phyloP scores from a whole-genome alignment of 352 stramenopile genomes.

The Pythium inflatum region DNA sequence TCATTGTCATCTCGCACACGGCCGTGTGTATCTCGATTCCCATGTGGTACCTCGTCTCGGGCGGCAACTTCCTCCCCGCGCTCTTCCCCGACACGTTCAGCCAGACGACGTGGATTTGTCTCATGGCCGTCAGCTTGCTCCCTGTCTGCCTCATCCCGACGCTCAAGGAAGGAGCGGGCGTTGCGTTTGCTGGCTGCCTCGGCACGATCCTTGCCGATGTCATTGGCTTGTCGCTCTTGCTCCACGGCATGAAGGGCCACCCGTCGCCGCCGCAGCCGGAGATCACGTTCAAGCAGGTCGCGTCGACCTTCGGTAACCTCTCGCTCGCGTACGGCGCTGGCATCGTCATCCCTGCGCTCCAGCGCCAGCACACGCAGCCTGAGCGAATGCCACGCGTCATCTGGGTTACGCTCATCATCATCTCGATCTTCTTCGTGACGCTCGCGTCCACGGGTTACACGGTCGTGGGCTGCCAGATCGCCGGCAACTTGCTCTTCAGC shows the following conservation, averaged over 20 bases:
- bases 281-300: conserved; percentile 37
- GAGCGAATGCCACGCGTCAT: conserved; percentile 45
- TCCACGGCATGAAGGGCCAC: conserved; percentile 35
- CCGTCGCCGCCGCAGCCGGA: conserved; percentile 22
- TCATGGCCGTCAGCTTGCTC: conserved; percentile 38
- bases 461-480: conserved; percentile 41
- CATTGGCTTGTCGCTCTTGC: conserved; percentile 33
- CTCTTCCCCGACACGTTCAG: conserved; percentile 50
- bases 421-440: conserved; percentile 39
- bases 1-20: conserved; percentile 35
- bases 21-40: conserved; percentile 33
- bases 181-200: conserved; percentile 38
- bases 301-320: conserved; percentile 44
- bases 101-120: conserved; percentile 35
- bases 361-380: conserved; percentile 41
- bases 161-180: conserved; percentile 39
- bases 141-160: conserved; percentile 42
- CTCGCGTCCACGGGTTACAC: conserved; percentile 37
- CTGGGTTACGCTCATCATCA: conserved; percentile 37
- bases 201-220: conserved; percentile 41
- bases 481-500: conserved; percentile 45
- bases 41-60: conserved; percentile 54
- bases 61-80: conserved; percentile 47
- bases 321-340: conserved; percentile 46
- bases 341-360: conserved; percentile 44